phyloP scores from a whole-genome alignment of 805 yeast genomes.

The Yarrowia phangngaensis region DNA sequence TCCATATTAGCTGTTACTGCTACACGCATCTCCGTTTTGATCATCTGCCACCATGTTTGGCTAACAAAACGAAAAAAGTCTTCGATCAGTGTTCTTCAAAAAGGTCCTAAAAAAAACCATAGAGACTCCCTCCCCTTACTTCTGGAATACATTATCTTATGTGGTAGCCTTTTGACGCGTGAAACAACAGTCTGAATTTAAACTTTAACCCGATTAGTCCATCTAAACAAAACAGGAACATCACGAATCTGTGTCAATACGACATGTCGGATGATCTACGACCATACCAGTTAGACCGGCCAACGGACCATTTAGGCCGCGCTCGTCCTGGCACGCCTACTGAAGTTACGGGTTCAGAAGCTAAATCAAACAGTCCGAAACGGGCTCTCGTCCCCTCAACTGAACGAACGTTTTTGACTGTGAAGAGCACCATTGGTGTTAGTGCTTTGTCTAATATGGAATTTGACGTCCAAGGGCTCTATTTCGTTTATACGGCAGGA shows the following conservation, averaged over 20 bases:
- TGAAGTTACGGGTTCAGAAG: not conserved
- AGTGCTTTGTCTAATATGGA: slow-evolving; percentile 8
- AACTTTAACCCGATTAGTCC: slow-evolving; percentile 20
- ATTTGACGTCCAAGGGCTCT: slow-evolving; percentile 26
- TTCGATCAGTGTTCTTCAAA: no score
- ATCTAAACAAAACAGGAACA: slow-evolving; percentile 4
- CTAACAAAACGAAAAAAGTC: no score
- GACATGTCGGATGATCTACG: slow-evolving; percentile 21
- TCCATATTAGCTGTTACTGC: no score
- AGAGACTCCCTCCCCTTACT: no score
- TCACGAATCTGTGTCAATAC: not conserved
- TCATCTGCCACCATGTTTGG: no score
- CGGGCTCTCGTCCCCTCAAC: slow-evolving; percentile 7
- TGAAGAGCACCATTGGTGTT: slow-evolving; percentile 13
- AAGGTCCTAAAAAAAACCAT: no score
- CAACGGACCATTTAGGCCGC: slow-evolving; percentile 1
- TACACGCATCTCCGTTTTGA: no score
- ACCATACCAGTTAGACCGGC: slow-evolving; percentile 16
- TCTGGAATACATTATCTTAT: no score
- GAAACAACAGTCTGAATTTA: no score
- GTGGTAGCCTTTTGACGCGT: no score
- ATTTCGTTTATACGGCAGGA: slow-evolving; percentile 36
- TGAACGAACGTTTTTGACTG: slow-evolving; percentile 11
- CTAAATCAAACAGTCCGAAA: not conserved
- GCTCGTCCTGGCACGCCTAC: not conserved